Evolutionary conservation across 2,329 filamentous ascomycete genomes (phyloP).

Genomic region (Pseudogymnoascus destructans): DNA sequence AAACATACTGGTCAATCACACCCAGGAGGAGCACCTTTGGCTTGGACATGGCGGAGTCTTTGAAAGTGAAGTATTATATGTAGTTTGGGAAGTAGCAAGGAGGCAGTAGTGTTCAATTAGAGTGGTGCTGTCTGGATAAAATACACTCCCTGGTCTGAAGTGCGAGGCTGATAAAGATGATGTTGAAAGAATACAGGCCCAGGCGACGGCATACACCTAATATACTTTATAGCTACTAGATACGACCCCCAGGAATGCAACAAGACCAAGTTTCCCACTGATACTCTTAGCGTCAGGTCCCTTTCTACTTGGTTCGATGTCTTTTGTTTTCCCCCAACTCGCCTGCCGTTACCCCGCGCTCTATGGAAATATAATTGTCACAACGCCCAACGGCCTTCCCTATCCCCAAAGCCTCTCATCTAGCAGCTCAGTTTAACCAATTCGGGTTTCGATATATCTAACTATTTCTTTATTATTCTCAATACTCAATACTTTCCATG

Average conservation of each 20-base stretch:
- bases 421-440: background rate
- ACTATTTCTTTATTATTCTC: background rate
- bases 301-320: background rate
- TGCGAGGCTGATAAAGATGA: background rate
- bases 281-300: background rate
- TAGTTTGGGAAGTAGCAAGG: background rate
- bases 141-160: background rate
- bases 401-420: background rate
- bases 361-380: background rate
- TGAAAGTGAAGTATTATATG: background rate
- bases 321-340: background rate
- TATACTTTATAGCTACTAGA: background rate
- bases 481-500: background rate
- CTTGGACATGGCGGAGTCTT: slow-evolving; percentile 26
- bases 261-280: background rate
- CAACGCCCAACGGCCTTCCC: background rate
- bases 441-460: background rate
- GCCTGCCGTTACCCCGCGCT: slow-evolving; percentile 3
- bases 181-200: background rate
- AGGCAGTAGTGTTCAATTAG: background rate
- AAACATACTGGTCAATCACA: slow-evolving; percentile 48
- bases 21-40: slow-evolving; percentile 52
- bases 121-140: background rate
- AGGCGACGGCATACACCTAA: background rate
- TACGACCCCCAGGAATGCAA: background rate